Base-by-base conservation (phyloP, 164 flowering plant genomes). In the Vitis riparia region DNA sequence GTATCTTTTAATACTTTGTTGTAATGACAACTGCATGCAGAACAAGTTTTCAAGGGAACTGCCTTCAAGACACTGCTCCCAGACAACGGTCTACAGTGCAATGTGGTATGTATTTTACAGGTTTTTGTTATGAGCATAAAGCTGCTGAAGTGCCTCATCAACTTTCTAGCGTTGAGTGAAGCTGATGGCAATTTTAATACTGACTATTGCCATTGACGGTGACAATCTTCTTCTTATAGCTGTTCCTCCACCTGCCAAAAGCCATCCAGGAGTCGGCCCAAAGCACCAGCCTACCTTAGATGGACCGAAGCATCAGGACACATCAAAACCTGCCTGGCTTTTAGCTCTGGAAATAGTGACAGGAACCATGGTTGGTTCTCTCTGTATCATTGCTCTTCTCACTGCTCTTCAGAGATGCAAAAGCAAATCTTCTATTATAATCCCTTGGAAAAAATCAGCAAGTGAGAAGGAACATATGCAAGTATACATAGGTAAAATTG, bases 11-110 rank as follows among this genome's bases (percentile, higher is more conserved):
- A 55, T 32, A 9, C 59, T 48, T 51, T 59, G 30, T 57, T 57
- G 15, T 72, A 55, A 68, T 67, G 50, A 16, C 73, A 55, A 13
- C 59, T 53, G 51, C 59, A 23, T 81, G 71, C 87, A 92, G 99
- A 61, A 75, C 85, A 75, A 92, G 89, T 81, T 95, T 92, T 77
- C 89, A 84, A 76, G 94, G 94, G 52, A 95, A 95, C 68, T 95
- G 98, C 81, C 83, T 92, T 55, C 74, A 86, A 44, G 85, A 83
- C 62, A 86, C 60, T 78, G 87, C 84, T 72, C 48, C 77, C 60
- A 89, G 76, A 69, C 99, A 89, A 75, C 94, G 94, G 30, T 51
- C 96, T 55, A 15, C 73, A 65, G 72, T 75, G 19, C 91, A 81
- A 75, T 92, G 98, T 80, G 93, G 99, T 94, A 77, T 56, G 85